Percentiles rank a stretch among this genome's conserved stretches.
Evolutionary conservation across 441 rosid genomes (phyloP).

Genomic region (Eutrema salsugineum): DNA sequence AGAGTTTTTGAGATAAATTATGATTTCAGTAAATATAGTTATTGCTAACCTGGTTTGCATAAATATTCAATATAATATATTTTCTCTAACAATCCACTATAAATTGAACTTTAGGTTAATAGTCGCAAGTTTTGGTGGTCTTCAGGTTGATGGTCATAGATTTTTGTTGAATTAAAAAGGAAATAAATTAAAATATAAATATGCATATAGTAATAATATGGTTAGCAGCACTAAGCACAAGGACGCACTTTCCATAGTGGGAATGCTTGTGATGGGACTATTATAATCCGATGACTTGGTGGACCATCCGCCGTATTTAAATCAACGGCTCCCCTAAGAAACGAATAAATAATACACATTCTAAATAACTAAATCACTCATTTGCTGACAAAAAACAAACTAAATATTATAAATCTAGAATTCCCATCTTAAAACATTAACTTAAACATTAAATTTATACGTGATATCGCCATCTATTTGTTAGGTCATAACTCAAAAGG

Average conservation of each 20-base stretch:
- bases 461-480: slow-evolving; percentile 14
- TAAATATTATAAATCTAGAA: not conserved
- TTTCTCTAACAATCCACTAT: not conserved
- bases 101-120: not conserved
- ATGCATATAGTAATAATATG: not conserved
- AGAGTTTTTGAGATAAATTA: not conserved
- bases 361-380: not conserved
- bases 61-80: not conserved
- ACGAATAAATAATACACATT: slow-evolving; percentile 24
- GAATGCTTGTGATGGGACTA: slow-evolving; percentile 15
- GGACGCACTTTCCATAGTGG: slow-evolving; percentile 33
- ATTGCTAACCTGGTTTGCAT: not conserved
- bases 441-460: not conserved
- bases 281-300: not conserved
- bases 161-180: not conserved
- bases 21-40: not conserved
- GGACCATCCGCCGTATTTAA: slow-evolving; percentile 27
- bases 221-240: slow-evolving; percentile 18
- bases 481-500: slow-evolving; percentile 26
- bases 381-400: not conserved
- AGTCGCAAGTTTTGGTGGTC: not conserved
- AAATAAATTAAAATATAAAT: not conserved
- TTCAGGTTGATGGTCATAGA: slow-evolving; percentile 8
- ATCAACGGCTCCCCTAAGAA: slow-evolving; percentile 26
- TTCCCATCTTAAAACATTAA: not conserved